A percentile compares a stretch with the other conserved stretches of the same genome.
Conservation (phyloP, 495 filamentous ascomycete species). For the Hypoxylon crocopeplum region DNA sequence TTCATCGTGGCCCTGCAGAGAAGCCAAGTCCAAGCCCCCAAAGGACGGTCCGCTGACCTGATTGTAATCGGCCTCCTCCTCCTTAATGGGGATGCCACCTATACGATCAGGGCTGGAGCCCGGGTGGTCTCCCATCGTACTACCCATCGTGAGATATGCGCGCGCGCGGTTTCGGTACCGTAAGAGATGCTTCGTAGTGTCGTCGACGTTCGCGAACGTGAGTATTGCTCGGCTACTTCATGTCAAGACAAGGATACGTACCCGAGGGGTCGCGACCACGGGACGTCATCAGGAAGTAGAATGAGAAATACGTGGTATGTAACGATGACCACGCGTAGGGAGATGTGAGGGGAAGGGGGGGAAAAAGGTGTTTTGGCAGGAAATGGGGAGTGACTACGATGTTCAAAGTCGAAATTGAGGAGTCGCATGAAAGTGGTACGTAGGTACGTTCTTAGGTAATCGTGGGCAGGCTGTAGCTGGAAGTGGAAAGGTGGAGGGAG, state of each 20-base stretch:
- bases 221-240: conserved; percentile 12
- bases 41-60: conserved; percentile 23
- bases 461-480: not conserved
- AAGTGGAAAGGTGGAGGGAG: not conserved
- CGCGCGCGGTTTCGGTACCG: not conserved
- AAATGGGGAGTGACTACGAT: not conserved
- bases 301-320: not conserved
- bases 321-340: not conserved
- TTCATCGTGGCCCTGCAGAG: conserved; percentile 38
- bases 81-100: conserved; percentile 34
- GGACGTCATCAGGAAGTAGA: conserved; percentile 8
- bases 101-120: conserved; percentile 11
- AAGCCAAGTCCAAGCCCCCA: conserved; percentile 37
- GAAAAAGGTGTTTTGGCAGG: not conserved
- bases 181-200: not conserved
- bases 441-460: not conserved
- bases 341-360: not conserved
- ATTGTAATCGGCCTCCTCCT: conserved; percentile 36
- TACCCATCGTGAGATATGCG: conserved; percentile 3
- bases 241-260: conserved; percentile 11
- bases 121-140: not conserved
- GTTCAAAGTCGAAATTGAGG: conserved; percentile 10
- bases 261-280: conserved; percentile 2
- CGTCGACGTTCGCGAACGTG: conserved; percentile 16
- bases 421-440: conserved; percentile 32